Percentiles rank a stretch among this genome's conserved stretches.
phyloP scores from a whole-genome alignment of 2,329 filamentous ascomycete species.

The Colletotrichum sp. region DNA sequence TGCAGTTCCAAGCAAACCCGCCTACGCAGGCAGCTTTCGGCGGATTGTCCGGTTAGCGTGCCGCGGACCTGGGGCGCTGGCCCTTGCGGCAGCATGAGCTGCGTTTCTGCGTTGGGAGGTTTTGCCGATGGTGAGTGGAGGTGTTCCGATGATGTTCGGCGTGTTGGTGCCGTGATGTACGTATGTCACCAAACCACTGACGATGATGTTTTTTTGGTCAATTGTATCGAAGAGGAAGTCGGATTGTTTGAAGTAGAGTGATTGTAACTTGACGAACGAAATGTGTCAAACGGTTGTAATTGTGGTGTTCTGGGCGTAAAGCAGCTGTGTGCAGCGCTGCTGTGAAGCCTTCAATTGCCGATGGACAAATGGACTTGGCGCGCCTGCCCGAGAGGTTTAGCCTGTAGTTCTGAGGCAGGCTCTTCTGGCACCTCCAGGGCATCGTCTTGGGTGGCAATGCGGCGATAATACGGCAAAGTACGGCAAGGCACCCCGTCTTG shows the following conservation, averaged over 20 bases:
- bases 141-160: neutral
- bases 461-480: neutral
- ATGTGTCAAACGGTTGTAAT: neutral
- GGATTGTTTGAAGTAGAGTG: neutral
- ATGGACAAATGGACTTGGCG: neutral
- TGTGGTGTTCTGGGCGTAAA: neutral
- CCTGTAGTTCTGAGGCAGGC: neutral
- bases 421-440: neutral
- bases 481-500: neutral
- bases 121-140: neutral
- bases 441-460: neutral
- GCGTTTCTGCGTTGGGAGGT: neutral
- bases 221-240: neutral
- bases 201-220: neutral
- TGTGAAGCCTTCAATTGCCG: neutral
- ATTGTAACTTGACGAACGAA: fast-evolving
- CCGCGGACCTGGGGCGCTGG: neutral
- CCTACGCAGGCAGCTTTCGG: neutral
- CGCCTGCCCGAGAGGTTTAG: neutral
- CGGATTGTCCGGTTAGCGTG: neutral
- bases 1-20: neutral
- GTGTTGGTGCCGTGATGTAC: neutral
- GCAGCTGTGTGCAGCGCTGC: neutral
- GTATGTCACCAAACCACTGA: neutral
- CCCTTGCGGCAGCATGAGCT: neutral